Evolutionary conservation across 768 basidiomycete species (phyloP).

Genomic region (Daedaleopsis sinensis): DNA sequence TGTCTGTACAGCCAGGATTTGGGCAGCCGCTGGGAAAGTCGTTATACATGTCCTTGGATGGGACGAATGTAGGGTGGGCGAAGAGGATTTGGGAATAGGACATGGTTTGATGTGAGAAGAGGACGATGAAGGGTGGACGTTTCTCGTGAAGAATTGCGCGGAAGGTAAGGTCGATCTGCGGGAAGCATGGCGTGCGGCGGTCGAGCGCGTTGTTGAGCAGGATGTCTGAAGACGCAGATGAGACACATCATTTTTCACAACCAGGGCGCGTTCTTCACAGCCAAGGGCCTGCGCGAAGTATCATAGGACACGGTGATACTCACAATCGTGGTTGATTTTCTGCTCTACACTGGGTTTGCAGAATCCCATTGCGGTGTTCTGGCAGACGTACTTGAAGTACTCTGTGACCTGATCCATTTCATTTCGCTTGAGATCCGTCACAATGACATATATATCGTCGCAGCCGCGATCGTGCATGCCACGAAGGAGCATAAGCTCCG

Average conservation of each 20-base stretch:
- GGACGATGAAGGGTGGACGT: slow-evolving; percentile 72
- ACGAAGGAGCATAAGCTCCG: slow-evolving; percentile 76
- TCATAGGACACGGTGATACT: slow-evolving; percentile 25
- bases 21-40: slow-evolving; percentile 82
- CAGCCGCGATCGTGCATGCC: slow-evolving; percentile 83
- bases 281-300: neutral
- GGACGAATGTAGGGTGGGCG: slow-evolving; percentile 71
- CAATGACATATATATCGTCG: slow-evolving; percentile 78
- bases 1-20: slow-evolving; percentile 77
- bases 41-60: slow-evolving; percentile 70
- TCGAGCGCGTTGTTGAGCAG: slow-evolving; percentile 67
- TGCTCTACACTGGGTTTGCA: slow-evolving; percentile 69
- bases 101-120: slow-evolving; percentile 80
- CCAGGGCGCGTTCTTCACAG: neutral
- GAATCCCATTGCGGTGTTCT: slow-evolving; percentile 60
- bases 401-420: slow-evolving; percentile 83
- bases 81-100: slow-evolving; percentile 85
- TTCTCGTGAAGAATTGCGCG: slow-evolving; percentile 79
- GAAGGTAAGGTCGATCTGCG: slow-evolving; percentile 78
- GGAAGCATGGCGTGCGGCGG: slow-evolving; percentile 77
- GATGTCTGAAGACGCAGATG: slow-evolving; percentile 47
- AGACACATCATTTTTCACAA: neutral
- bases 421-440: slow-evolving; percentile 76
- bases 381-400: slow-evolving; percentile 77
- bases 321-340: slow-evolving; percentile 73